A percentile compares a stretch with the other conserved stretches of the same genome.
phyloP scores from a whole-genome alignment of 2,329 filamentous ascomycete genomes.

The Colletotrichum sp. region DNA sequence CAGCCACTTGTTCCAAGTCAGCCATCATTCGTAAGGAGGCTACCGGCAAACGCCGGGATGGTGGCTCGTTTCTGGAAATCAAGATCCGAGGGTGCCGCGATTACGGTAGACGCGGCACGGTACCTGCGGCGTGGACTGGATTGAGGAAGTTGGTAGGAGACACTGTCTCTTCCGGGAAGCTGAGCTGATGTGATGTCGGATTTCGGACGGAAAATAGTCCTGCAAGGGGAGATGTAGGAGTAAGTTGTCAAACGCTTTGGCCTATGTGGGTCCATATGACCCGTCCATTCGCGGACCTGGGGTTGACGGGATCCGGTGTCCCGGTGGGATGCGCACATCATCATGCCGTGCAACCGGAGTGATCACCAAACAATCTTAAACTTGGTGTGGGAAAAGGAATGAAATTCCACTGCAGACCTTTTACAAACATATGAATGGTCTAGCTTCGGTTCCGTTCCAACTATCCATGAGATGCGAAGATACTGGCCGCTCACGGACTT shows the following conservation, averaged over 20 bases:
- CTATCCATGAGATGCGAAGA: background rate
- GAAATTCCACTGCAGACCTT: background rate
- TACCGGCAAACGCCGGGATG: background rate
- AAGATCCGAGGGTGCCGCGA: background rate
- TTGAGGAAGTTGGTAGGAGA: background rate
- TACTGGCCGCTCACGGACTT: background rate
- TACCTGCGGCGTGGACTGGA: background rate
- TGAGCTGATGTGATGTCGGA: background rate
- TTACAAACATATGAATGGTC: too few relatives aligned
- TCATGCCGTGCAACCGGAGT: background rate
- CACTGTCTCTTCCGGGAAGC: background rate
- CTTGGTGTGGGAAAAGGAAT: background rate
- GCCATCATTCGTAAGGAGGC: background rate
- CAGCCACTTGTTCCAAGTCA: background rate
- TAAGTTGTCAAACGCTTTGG: background rate
- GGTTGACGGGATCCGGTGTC: background rate
- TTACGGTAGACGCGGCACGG: background rate
- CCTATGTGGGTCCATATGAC: background rate
- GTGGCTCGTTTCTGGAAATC: background rate
- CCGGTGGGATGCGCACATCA: background rate
- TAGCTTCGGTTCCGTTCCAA: too few relatives aligned
- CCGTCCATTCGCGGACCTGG: background rate
- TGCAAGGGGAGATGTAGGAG: background rate
- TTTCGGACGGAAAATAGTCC: background rate
- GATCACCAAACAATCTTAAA: background rate